Base-by-base conservation (phyloP, 805 yeast species). In the Tetrapisispora taiwanensis region DNA sequence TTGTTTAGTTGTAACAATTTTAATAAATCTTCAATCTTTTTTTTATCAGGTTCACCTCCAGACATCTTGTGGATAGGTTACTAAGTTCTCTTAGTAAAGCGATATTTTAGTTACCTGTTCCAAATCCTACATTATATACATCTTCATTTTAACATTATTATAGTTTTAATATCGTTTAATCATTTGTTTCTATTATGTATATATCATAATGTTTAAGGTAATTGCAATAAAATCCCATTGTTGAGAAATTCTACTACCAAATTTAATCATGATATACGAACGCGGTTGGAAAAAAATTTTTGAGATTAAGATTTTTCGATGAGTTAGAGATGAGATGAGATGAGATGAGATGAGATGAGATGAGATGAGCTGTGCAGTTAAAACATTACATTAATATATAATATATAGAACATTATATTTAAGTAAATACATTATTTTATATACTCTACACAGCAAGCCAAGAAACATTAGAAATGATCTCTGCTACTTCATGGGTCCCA, bases 401-500 rank as follows among this genome's bases (percentile, higher is more conserved):
- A 7, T n/a, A n/a, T n/a, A n/a, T n/a, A n/a, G n/a, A n/a, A n/a
- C n/a, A n/a, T n/a, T n/a, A n/a, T n/a, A n/a, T n/a, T n/a, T n/a
- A n/a, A n/a, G n/a, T n/a, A n/a, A n/a, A n/a, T n/a, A n/a, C n/a
- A n/a, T n/a, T n/a, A n/a, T n/a, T n/a, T n/a, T n/a, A n/a, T n/a
- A n/a, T n/a, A n/a, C n/a, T n/a, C n/a, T n/a, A 13, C 19, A 7
- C 9, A 20, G 12, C 13, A 30, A n/a, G 20, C 10, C 33, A 19
- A 18, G 14, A 14, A 22, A 22, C 26, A 22, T 8, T 22, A 5
- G 26, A 22, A 30, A 88, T 89, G 95, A 82, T 90, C 51, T 87
- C 98, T 33, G 83, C 97, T 24, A 80, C 92, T 40, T 70, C 81
- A 42, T 92, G 98, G 97, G 95, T 90, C 20, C 97, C 97, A 41